Percentiles rank a stretch among this genome's conserved stretches.
Conservation (phyloP, 2,329 filamentous ascomycete genomes). For the Sporothrix brasiliensis region DNA sequence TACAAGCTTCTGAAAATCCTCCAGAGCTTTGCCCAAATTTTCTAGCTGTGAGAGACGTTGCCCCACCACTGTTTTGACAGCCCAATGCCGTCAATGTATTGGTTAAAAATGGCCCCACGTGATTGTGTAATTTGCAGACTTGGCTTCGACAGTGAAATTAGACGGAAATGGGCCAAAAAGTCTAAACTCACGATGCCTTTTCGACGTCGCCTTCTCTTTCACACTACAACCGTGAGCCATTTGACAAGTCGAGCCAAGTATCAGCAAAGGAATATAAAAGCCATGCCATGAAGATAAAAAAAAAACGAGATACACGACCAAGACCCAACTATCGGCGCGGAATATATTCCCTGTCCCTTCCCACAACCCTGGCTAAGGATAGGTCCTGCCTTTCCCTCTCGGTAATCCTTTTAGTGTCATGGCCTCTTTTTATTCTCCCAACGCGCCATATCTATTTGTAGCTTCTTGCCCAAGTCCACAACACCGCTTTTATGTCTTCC, state of each 20-base stretch:
- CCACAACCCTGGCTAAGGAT: background rate
- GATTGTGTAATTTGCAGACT: background rate
- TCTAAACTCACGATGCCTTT: background rate
- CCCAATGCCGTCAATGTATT: conserved; percentile 15
- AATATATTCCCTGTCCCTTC: background rate
- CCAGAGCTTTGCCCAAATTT: conserved; percentile 26
- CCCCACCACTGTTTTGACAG: conserved; percentile 19
- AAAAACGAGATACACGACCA: background rate
- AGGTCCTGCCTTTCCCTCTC: background rate
- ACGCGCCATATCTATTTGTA: background rate
- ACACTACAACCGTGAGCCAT: background rate
- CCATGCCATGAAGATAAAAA: background rate
- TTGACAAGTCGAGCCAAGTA: background rate
- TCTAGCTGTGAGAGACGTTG: conserved; percentile 5
- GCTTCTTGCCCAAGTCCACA: background rate
- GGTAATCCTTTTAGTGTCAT: background rate
- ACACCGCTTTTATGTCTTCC: background rate
- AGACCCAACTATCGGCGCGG: background rate
- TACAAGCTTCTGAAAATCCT: conserved; percentile 31
- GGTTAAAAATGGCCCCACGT: background rate
- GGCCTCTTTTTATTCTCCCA: background rate
- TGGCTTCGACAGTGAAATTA: background rate
- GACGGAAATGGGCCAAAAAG: background rate
- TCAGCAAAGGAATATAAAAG: background rate
- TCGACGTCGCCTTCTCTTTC: background rate